Base-by-base conservation (phyloP, 1,284 basidiomycete genomes). In the Xerocomus amazonicus region DNA sequence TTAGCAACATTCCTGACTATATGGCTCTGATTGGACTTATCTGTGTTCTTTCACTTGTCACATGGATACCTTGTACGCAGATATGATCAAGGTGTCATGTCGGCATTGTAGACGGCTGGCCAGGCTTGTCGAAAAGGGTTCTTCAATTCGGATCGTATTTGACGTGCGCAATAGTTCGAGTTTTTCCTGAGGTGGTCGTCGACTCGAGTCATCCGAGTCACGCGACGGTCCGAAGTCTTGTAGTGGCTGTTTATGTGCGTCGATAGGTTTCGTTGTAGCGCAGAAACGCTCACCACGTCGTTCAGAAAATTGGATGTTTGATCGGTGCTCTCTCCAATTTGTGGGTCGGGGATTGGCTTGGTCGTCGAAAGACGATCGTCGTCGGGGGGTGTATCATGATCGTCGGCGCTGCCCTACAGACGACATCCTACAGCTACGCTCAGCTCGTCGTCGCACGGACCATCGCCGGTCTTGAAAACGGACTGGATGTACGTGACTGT, bases 401-500 rank as follows among this genome's bases (percentile, higher is more conserved):
- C 12, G 64, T 81, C 33, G 79, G 79, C 0, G 77, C 77, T 0
- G 66, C 80, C 47, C 61, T 80, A 13, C 78, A 79, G 53, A 62
- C 72, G 13, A 71, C 69, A 26, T 66, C 79, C 26, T 78, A 73
- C 45, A 71, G 70, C 31, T 72, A 77, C 14, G 58, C 73, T 5
- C 76, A 79, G 40, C 74, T n/a, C n/a, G n/a, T 80, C 67, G 76
- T 79, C 33, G 72, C 14, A 80, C 78, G 34, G n/a, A n/a, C n/a
- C n/a, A n/a, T n/a, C n/a, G n/a, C n/a, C n/a, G 78, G 78, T 34
- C 45, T 87, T 16, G 83, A 85, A 9, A 87, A 87, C 58, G 85
- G 85, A 28, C 63, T 86, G 43, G 85, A 86, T 58, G 80, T 80
- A 47, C 34, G 76, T 61, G 16, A 36, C 29, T 3, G 2, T 1